A percentile compares a stretch with the other conserved stretches of the same genome.
phyloP scores from a whole-genome alignment of 1,284 basidiomycete species.

The Cutaneotrichosporon sp. region DNA sequence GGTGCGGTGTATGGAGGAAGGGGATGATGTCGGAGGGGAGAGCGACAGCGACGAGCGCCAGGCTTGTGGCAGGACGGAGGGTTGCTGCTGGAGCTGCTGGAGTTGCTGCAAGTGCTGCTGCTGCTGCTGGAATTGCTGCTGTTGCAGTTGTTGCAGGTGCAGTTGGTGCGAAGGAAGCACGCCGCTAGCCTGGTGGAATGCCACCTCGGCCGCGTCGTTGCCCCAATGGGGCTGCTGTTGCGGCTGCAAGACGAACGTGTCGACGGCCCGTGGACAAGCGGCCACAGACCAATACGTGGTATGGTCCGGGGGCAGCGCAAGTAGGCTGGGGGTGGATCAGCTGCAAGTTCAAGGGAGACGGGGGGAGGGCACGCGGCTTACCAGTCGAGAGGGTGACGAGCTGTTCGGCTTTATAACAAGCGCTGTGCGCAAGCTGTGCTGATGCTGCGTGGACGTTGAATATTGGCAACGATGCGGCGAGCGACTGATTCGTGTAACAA shows the following conservation, averaged over 20 bases:
- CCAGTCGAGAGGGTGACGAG: too few species aligned
- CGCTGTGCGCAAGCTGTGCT: neutral
- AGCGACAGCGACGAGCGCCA: constrained; percentile 17
- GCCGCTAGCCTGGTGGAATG: constrained; percentile 5
- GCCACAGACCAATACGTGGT: constrained; percentile 13
- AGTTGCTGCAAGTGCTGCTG: constrained; percentile 2
- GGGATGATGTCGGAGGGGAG: constrained; percentile 15
- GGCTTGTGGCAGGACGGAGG: neutral
- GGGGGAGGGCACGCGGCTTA: too few species aligned
- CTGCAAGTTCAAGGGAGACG: neutral
- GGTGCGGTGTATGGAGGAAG: constrained; percentile 12
- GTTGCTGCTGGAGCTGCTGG: neutral
- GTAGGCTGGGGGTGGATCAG: neutral
- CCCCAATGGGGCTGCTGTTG: constrained; percentile 20
- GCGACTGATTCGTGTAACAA: neutral
- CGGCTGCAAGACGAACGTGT: constrained; percentile 14
- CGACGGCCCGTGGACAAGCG: constrained; percentile 10
- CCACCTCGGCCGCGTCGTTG: constrained; percentile 13
- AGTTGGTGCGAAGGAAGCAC: neutral
- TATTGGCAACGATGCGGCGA: neutral
- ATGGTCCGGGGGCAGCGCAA: neutral
- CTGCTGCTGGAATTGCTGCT: constrained; percentile 1
- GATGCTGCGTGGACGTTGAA: too few species aligned
- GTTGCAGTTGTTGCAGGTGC: neutral
- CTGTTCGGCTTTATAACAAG: too few species aligned